Evolutionary conservation across 805 yeast species (phyloP).

Genomic region (Yarrowia osloensis): DNA sequence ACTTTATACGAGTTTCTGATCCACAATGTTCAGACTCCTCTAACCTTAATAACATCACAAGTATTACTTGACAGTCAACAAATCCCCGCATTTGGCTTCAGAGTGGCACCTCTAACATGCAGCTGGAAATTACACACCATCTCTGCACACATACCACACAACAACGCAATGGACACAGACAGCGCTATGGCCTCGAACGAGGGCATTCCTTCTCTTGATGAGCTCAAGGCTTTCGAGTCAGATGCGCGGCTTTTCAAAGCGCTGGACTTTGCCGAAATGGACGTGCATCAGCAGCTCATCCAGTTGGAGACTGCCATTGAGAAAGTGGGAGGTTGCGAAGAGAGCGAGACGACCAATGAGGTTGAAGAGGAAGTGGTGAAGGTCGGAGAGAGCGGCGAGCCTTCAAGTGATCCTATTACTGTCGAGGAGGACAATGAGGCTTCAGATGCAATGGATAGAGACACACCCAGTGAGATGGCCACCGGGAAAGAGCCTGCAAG

Average conservation of each 20-base stretch:
- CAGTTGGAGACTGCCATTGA: constrained; percentile 1
- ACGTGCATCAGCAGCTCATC: constrained; percentile 11
- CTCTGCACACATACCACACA: background rate
- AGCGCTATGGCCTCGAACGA: background rate
- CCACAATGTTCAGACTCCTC: no score
- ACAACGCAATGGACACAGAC: constrained; percentile 12
- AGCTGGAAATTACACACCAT: background rate
- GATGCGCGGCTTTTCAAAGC: background rate
- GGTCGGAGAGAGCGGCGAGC: background rate
- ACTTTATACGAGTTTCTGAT: no score
- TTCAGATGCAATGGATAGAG: background rate
- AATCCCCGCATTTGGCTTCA: background rate
- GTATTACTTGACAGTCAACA: no score
- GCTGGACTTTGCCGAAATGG: constrained; percentile 10
- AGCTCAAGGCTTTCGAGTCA: background rate
- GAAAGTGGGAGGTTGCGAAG: background rate
- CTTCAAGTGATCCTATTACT: background rate
- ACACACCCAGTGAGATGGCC: constrained; percentile 5
- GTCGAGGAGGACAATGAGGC: background rate
- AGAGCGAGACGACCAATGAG: background rate
- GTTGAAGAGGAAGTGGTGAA: background rate
- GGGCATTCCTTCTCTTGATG: background rate
- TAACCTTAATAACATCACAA: no score
- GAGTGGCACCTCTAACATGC: background rate
- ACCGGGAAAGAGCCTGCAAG: background rate